Evolutionary conservation across 2,329 filamentous ascomycete species (phyloP).

Genomic region (Capronia coronata): DNA sequence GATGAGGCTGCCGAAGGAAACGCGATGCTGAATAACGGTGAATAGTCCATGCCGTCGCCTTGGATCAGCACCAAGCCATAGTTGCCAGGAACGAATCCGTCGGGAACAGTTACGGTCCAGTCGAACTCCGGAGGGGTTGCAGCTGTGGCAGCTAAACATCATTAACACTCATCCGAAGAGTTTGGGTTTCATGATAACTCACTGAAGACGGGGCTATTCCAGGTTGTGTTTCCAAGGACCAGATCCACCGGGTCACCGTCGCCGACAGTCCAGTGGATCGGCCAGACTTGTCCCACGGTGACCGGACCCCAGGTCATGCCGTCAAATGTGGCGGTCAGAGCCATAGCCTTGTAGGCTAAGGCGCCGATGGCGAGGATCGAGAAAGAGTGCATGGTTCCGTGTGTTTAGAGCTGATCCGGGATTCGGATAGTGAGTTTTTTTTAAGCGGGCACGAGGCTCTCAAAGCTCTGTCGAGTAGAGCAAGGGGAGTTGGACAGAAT

Average conservation of each 20-base stretch:
- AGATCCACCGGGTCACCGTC: conserved; percentile 19
- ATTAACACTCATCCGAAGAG: neutral
- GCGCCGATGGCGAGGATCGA: conserved; percentile 14
- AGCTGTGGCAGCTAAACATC: conserved; percentile 12
- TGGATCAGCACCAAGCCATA: conserved; percentile 24
- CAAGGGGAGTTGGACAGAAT: neutral
- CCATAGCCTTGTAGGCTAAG: conserved; percentile 19
- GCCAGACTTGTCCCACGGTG: conserved; percentile 20
- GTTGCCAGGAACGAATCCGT: conserved; percentile 18
- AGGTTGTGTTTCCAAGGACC: conserved; percentile 21
- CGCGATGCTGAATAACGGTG: conserved; percentile 7
- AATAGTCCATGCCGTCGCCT: conserved; percentile 11
- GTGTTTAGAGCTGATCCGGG: too few relatives aligned
- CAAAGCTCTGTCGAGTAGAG: neutral
- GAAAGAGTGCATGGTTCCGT: conserved; percentile 12
- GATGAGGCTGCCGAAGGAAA: conserved; percentile 5
- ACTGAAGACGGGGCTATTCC: conserved; percentile 21
- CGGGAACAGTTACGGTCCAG: conserved; percentile 22
- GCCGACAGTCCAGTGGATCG: conserved; percentile 22
- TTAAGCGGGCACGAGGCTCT: too few relatives aligned
- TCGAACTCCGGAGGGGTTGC: conserved; percentile 14
- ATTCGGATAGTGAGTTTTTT: too few relatives aligned
- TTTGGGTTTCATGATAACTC: conserved; percentile 4
- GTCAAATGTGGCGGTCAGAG: conserved; percentile 18
- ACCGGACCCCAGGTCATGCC: conserved; percentile 20